Evolutionary conservation across 2,329 filamentous ascomycete genomes (phyloP), one percentile per base, ranked within the genome.

Genomic region (Pseudocercospora crystallina): DNA sequence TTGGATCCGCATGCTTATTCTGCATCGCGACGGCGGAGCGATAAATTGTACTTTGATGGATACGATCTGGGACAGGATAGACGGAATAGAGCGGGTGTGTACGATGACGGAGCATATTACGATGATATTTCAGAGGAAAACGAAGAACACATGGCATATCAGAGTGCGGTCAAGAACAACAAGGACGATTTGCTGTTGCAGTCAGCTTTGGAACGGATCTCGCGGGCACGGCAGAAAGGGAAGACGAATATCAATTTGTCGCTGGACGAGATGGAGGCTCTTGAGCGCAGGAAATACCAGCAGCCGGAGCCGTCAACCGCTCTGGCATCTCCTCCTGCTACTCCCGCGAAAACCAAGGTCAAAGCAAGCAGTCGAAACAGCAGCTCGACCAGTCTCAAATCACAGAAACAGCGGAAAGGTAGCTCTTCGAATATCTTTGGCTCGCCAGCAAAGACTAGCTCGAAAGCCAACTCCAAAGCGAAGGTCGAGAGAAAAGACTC

Each of bases 241-340:
- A 86, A 85, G 69, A 77, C 80, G 38, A 88, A 95, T 50, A 89
- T 96, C 49, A 87, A 85, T 67, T 79, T 97, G 57, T 90, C 81
- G 61, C 81, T 85, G 63, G 83, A 87, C 47, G 91, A 96, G 69
- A 76, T 96, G 61, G 86, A 85, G 55, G 90, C 90, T 40, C 77
- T 95, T 60, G 86, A 92, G 66, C 81, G 62, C 61, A 62, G 61
- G 53, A 54, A 53, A 43, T 43, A 39, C 57, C 60, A 57, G 61
- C 59, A 55, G 57, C 59, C 54, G 54, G 60, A 65, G 58, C 61
- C 44, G 47, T 43, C 54, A 53, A 39, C 53, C 36, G 60, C 65
- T 47, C 63, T 66, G 14, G 53, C 62, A 5, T 59, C 65, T 32
- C 64, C 66, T 41, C 66, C 68, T 37, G 47, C 59, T 11, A 64